These are phyloP conservation scores for Dalbergia cochinchinensis DNA, from an alignment of 306 rosid genomes.

Conservation along the genomic window DNA sequence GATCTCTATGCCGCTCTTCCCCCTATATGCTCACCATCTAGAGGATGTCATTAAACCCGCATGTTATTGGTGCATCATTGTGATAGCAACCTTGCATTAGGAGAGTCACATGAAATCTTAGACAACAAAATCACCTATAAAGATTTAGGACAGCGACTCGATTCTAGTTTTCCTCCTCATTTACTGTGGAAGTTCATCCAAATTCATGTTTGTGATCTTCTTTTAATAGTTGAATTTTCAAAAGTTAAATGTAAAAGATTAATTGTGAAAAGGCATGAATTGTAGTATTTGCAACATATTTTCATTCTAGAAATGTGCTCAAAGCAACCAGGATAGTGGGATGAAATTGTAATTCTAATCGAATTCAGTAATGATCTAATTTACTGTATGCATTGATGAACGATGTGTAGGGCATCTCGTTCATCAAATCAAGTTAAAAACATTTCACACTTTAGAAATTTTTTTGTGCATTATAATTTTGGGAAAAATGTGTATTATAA, in stretches of 20 bases:
- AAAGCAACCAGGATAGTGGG: background rate
- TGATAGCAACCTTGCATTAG: conserved; percentile 18
- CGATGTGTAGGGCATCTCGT: too few species aligned
- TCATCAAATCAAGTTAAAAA: background rate
- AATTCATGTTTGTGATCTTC: background rate
- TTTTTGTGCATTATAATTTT: background rate
- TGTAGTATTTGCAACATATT: background rate
- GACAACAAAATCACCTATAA: conserved; percentile 6
- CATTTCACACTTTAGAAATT: too few species aligned
- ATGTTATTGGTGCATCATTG: conserved; percentile 20
- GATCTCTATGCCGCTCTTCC: background rate
- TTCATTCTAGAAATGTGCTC: background rate
- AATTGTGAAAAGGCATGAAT: background rate
- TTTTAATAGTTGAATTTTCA: background rate
- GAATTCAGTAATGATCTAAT: background rate
- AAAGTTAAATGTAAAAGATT: background rate
- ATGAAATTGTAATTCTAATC: background rate
- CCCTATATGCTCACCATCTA: background rate
- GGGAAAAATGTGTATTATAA: background rate
- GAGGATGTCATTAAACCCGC: background rate
- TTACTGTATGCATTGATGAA: background rate
- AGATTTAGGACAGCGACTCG: conserved; percentile 22
- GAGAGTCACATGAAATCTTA: conserved; percentile 24
- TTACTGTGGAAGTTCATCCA: background rate
- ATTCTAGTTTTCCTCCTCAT: background rate